These are phyloP conservation scores for Termitomyces sp. DNA, from an alignment of 768 basidiomycete genomes.

Conservation along the genomic window DNA sequence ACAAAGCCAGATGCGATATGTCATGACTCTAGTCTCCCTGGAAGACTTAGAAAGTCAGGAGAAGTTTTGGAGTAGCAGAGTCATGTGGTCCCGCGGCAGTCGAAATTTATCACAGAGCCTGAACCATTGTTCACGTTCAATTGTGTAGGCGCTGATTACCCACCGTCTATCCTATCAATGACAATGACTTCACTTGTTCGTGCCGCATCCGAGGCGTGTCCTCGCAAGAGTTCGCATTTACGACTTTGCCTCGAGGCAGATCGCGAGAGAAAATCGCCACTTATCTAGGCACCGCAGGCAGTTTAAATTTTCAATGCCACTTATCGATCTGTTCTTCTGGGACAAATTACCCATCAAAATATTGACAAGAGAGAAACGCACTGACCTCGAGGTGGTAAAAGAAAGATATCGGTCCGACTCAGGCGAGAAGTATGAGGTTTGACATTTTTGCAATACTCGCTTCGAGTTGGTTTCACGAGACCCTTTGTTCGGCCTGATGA, in stretches of 20 bases:
- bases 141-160: not conserved
- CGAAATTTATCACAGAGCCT: too few species aligned
- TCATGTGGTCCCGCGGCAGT: not conserved
- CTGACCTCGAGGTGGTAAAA: constrained; percentile 14
- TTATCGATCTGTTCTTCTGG: not conserved
- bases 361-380: not conserved
- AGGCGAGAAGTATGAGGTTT: not conserved
- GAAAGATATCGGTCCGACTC: not conserved
- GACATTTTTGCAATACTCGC: not conserved
- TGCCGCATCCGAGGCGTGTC: not conserved
- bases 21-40: not conserved
- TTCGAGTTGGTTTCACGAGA: not conserved
- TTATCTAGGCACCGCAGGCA: not conserved
- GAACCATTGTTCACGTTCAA: not conserved
- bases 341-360: not conserved
- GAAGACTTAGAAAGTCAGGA: not conserved
- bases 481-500: not conserved
- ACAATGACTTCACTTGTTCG: not conserved
- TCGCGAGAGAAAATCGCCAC: not conserved
- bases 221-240: not conserved
- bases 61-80: not conserved
- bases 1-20: not conserved
- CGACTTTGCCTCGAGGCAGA: not conserved
- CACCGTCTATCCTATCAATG: not conserved
- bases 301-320: not conserved